Evolutionary conservation across 768 basidiomycete species (phyloP), one percentile per base, ranked within the genome.

Genomic region (Xanthoconium purpureum): DNA sequence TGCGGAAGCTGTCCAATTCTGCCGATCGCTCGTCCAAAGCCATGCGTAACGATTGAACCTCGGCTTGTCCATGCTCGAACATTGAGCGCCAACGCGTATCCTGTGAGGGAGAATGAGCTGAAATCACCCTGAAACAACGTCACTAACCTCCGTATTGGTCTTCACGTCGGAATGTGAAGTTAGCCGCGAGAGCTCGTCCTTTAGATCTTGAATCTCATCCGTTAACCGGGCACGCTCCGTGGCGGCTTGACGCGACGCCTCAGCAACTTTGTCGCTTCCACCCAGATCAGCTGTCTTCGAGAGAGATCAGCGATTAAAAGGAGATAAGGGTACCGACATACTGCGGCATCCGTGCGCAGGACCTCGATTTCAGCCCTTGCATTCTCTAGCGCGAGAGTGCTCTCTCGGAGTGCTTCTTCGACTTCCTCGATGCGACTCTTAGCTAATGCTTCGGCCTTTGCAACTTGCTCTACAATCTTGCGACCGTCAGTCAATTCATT

Each of bases 301-400:
- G 24, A 38, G 50, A 24, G 12, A 29, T 69, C 47, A 71, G 62
- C n/a, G 8, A 14, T 28, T 36, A 52, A 43, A 50, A 38, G 11
- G 46, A 28, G 33, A 24, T 5, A 24, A 29, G 13, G 13, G 11
- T 9, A 44, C 18, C 8, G 24, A 73, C 90, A 77, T 71, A 94
- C 92, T 36, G 83, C 77, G 43, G 89, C 75, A 57, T 97, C 96
- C 35, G 81, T 73, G 52, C 95, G 76, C 43, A 85, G 63, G 74
- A 72, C 69, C 74, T 99, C 96, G 13, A 98, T 88, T 71, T 99
- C 96, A 14, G 90, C 91, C 53, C 90, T 77, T 6, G 94, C 90
- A 63, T 88, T 88, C 71, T 98, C 95, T 11, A 98, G 79, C 0
- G 95, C 91, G 44, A 84, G 78, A 3, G 86, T 87, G 62, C 89